A percentile compares a stretch with the other conserved stretches of the same genome.
Conservation (phyloP, 345 rosid species). For the Euphorbia tirucalli region DNA sequence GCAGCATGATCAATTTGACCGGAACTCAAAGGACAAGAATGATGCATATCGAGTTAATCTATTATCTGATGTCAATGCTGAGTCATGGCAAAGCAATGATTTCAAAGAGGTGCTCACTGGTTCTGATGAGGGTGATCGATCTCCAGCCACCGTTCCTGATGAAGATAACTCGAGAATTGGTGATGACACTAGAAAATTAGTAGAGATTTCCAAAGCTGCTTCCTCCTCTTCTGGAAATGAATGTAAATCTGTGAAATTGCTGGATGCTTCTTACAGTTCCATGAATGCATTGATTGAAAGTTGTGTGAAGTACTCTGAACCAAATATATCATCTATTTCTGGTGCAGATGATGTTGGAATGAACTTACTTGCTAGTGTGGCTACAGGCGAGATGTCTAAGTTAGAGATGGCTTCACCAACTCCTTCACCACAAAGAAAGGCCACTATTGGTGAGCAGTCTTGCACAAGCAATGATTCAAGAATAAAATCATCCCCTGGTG, state of each 20-base stretch:
- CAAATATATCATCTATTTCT: conserved; percentile 39
- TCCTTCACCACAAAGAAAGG: conserved; percentile 43
- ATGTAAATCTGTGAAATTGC: conserved; percentile 42
- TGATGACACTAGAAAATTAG: conserved; percentile 40
- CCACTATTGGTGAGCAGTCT: conserved; percentile 34
- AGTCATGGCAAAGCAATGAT: conserved; percentile 67
- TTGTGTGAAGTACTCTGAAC: conserved; percentile 69
- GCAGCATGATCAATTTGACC: conserved; percentile 43
- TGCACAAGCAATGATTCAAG: conserved; percentile 37
- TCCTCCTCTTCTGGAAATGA: conserved; percentile 45
- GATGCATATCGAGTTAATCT: conserved; percentile 40
- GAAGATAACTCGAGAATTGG: conserved; percentile 43
- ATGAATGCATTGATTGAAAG: conserved; percentile 90
- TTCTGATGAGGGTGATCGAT: conserved; percentile 51
- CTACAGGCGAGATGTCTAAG: conserved; percentile 79
- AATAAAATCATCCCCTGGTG: conserved; percentile 27
- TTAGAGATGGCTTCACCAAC: conserved; percentile 53
- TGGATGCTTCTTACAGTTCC: conserved; percentile 62
- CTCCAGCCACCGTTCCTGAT: conserved; percentile 39
- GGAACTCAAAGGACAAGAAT: conserved; percentile 27
- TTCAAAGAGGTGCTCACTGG: conserved; percentile 45
- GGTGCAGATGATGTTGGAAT: conserved; percentile 84
- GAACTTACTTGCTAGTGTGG: conserved; percentile 94
- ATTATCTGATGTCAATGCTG: conserved; percentile 43
- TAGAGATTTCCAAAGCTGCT: conserved; percentile 41